These are phyloP conservation scores for Neobulgaria alba DNA, from an alignment of 2,329 filamentous ascomycete species.

Conservation along the genomic window DNA sequence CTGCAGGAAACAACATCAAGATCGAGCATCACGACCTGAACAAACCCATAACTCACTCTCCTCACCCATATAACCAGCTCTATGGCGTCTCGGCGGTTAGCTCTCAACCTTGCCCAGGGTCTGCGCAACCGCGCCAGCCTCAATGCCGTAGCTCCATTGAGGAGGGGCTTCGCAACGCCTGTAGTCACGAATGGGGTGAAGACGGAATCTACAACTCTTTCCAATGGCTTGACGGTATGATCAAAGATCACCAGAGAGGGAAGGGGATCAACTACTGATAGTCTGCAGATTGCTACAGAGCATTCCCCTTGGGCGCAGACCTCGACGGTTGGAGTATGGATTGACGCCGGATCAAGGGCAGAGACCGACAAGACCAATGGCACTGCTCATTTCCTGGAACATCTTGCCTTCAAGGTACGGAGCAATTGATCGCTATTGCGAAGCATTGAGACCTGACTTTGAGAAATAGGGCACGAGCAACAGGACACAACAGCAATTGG, in stretches of 20 bases:
- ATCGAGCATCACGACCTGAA: conserved; percentile 15
- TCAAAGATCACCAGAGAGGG: background rate
- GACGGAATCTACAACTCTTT: conserved; percentile 92
- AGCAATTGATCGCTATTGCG: conserved; percentile 13
- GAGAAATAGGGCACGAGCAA: conserved; percentile 71
- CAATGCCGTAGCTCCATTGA: conserved; percentile 67
- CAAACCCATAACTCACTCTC: conserved; percentile 17
- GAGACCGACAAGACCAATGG: conserved; percentile 98
- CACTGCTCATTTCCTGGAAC: conserved; percentile 98
- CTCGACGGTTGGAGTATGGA: conserved; percentile 97
- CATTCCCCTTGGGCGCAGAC: conserved; percentile 98
- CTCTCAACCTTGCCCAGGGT: conserved; percentile 85
- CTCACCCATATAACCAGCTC: conserved; percentile 1
- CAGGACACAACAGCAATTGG: conserved; percentile 92
- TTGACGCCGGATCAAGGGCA: conserved; percentile 95
- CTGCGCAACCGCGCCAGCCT: conserved; percentile 81
- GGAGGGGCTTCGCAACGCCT: conserved; percentile 84
- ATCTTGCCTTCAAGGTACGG: conserved; percentile 96
- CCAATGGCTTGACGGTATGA: conserved; percentile 89
- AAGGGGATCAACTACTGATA: conserved; percentile 25
- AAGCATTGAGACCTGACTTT: conserved; percentile 18
- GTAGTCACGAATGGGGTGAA: conserved; percentile 60
- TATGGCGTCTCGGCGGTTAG: conserved; percentile 97
- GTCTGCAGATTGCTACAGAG: conserved; percentile 80
- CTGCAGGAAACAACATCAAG: conserved; percentile 13